Evolutionary conservation across 1,284 basidiomycete genomes (phyloP).

Genomic region (Takashimella tepidaria): DNA sequence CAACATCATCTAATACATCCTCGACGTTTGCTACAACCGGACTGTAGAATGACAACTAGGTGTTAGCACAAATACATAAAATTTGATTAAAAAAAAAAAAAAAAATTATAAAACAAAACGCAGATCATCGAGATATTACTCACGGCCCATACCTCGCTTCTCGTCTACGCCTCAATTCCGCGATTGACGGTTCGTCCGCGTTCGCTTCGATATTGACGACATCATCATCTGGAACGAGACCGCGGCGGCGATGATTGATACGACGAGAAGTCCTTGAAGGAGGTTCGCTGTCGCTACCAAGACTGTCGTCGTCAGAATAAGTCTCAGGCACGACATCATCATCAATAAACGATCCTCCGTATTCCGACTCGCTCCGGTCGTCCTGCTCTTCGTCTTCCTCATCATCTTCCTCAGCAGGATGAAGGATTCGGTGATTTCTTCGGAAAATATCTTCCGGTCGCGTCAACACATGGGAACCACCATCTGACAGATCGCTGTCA

Average conservation of each 20-base stretch:
- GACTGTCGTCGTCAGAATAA: background rate
- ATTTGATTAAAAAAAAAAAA: background rate
- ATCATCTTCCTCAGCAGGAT: slow-evolving; percentile 1
- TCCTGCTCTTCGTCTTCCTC: slow-evolving; percentile 7
- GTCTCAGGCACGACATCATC: slow-evolving; percentile 3
- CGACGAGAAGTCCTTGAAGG: background rate
- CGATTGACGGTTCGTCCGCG: slow-evolving; percentile 16
- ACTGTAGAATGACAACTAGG: no score
- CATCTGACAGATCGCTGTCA: background rate
- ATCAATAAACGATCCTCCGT: slow-evolving; percentile 6
- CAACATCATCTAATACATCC: background rate
- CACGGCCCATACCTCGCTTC: background rate
- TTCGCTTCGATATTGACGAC: slow-evolving; percentile 12
- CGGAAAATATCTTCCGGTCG: background rate
- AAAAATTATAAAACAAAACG: no score
- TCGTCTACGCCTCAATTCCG: slow-evolving; percentile 10
- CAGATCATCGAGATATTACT: background rate
- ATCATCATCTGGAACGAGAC: background rate
- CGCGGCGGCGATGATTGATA: slow-evolving; percentile 1
- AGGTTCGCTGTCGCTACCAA: background rate
- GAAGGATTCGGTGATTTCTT: background rate
- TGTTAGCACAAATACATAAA: no score
- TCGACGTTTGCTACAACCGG: background rate
- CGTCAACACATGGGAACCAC: background rate
- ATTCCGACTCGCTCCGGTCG: background rate